These are phyloP conservation scores for Uromyces viciae-fabae DNA, from an alignment of 1,284 basidiomycete genomes.

Conservation along the genomic window DNA sequence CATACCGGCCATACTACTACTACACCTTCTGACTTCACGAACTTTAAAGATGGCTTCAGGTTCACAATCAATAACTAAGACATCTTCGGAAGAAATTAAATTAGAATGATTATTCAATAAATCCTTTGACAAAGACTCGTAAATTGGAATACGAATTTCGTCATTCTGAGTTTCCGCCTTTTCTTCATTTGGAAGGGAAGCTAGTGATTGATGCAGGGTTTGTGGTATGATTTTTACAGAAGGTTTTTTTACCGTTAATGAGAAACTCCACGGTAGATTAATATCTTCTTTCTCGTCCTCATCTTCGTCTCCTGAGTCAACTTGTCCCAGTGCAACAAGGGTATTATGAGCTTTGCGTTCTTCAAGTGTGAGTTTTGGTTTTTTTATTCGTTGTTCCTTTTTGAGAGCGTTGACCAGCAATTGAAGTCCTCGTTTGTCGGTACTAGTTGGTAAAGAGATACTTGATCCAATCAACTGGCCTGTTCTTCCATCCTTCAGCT, in stretches of 20 bases:
- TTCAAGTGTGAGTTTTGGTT: constrained; percentile 2
- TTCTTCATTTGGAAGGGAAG: constrained; percentile 62
- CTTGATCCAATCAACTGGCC: constrained; percentile 74
- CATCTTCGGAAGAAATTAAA: constrained; percentile 74
- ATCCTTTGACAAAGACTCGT: constrained; percentile 32
- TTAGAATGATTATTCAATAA: constrained; percentile 50
- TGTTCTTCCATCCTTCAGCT: constrained; percentile 83
- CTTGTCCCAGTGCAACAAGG: background rate
- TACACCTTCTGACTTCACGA: constrained; percentile 85
- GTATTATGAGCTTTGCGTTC: too few species aligned
- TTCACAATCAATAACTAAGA: constrained; percentile 78
- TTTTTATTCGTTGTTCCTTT: constrained; percentile 54
- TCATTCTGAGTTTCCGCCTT: background rate
- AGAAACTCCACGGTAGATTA: constrained; percentile 44
- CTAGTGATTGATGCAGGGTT: constrained; percentile 74
- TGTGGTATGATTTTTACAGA: constrained; percentile 71
- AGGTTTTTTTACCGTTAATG: constrained; percentile 59
- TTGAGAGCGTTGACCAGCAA: constrained; percentile 77
- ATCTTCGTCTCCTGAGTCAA: constrained; percentile 11
- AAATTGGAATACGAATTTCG: constrained; percentile 34
- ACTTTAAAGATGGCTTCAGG: constrained; percentile 96
- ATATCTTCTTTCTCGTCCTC: constrained; percentile 46
- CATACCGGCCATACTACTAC: constrained; percentile 78
- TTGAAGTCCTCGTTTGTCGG: constrained; percentile 77
- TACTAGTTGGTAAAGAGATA: constrained; percentile 79